Percentiles rank a stretch among this genome's conserved stretches.
Conservation (phyloP, 164 flowering plant genomes). For the Houttuynia cordata region DNA sequence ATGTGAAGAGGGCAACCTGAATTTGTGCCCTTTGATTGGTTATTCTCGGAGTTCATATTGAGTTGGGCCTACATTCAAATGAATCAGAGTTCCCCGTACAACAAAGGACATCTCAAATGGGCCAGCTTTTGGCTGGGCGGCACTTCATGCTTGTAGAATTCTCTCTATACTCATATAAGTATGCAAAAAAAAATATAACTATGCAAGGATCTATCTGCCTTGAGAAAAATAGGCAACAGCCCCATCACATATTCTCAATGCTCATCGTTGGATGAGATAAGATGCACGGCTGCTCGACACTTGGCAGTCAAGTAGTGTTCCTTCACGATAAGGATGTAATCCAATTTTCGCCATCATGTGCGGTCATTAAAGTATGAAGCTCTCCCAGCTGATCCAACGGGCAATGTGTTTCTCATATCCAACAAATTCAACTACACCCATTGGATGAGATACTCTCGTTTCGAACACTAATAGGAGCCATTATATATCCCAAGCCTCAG, state of each 20-base stretch:
- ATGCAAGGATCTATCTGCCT: neutral
- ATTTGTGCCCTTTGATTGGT: too few species aligned
- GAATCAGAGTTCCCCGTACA: too few species aligned
- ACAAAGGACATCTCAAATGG: too few species aligned
- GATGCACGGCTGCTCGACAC: conserved; percentile 9
- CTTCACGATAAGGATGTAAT: conserved; percentile 14
- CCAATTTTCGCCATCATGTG: conserved; percentile 1
- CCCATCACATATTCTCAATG: neutral
- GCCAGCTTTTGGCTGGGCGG: too few species aligned
- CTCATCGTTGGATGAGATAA: conserved; percentile 11
- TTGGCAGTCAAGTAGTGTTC: conserved; percentile 3
- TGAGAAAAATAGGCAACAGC: neutral
- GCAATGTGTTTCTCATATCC: neutral
- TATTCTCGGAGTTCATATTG: too few species aligned
- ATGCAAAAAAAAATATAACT: too few species aligned
- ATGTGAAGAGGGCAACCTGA: too few species aligned
- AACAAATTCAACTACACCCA: conserved; percentile 1
- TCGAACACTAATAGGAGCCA: neutral
- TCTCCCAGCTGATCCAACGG: conserved; percentile 12
- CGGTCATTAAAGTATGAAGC: conserved; percentile 5
- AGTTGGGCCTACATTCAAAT: too few species aligned
- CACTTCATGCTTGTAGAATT: too few species aligned
- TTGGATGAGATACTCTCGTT: conserved; percentile 1
- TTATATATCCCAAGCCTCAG: conserved; percentile 6
- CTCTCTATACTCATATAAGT: too few species aligned